These are phyloP conservation scores for Catharanthus roseus DNA, from an alignment of 257 asterid species.

Conservation along the genomic window DNA sequence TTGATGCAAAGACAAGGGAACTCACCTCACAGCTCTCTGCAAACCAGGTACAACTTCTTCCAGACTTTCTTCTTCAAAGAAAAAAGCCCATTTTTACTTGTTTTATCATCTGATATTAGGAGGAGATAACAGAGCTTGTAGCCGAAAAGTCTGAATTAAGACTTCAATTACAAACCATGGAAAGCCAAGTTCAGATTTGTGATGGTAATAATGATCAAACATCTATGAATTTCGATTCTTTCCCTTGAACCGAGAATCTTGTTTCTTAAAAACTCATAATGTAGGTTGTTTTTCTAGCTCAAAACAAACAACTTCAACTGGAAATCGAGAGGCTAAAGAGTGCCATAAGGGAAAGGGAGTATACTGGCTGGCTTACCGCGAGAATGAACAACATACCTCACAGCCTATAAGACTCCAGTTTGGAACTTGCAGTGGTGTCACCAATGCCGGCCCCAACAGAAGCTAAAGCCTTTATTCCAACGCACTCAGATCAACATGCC, in stretches of 20 bases:
- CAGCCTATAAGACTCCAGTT: conserved; percentile 1
- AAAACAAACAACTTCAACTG: conserved; percentile 14
- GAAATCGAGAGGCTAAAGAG: conserved; percentile 17
- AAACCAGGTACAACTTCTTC: conserved; percentile 16
- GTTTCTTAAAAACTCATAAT: not conserved
- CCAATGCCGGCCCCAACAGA: conserved; percentile 1
- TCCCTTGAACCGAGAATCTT: too few species aligned
- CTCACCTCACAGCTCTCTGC: conserved; percentile 11
- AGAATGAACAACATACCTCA: not conserved
- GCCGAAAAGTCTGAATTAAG: conserved; percentile 16
- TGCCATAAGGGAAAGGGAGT: conserved; percentile 9
- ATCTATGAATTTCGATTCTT: not conserved
- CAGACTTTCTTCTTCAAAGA: too few species aligned
- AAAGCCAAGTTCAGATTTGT: conserved; percentile 5
- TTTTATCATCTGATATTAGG: not conserved
- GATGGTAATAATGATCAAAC: conserved; percentile 9
- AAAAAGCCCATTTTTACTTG: not conserved
- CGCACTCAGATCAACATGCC: conserved; percentile 8
- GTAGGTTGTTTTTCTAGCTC: conserved; percentile 8
- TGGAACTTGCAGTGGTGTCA: conserved; percentile 1
- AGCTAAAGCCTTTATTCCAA: conserved; percentile 2
- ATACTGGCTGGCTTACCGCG: not conserved
- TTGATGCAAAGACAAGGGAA: conserved; percentile 9
- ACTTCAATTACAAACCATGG: conserved; percentile 15
- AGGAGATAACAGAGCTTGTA: conserved; percentile 12